Evolutionary conservation across 2,329 filamentous ascomycete species (phyloP).

Genomic region (Monosporascus sp.): DNA sequence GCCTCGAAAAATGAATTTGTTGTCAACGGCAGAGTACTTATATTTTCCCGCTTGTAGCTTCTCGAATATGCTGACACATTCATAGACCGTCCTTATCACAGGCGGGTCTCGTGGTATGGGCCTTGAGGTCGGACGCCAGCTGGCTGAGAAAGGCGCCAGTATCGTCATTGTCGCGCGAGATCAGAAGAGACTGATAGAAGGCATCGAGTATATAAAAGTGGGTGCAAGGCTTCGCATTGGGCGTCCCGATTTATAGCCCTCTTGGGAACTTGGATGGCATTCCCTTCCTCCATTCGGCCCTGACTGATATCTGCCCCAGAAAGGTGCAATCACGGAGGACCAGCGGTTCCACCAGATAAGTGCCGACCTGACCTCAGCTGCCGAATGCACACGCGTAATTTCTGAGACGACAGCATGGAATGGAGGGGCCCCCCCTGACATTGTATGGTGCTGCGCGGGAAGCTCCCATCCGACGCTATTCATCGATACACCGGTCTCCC

Average conservation of each 20-base stretch:
- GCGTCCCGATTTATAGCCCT: background rate
- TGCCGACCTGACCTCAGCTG: slow-evolving; percentile 55
- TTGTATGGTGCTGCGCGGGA: slow-evolving; percentile 63
- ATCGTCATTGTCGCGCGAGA: slow-evolving; percentile 64
- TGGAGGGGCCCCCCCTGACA: slow-evolving; percentile 49
- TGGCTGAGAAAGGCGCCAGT: slow-evolving; percentile 62
- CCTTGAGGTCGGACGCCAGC: slow-evolving; percentile 51
- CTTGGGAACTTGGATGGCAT: background rate
- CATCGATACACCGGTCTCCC: slow-evolving; percentile 25
- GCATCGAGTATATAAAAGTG: slow-evolving; percentile 51
- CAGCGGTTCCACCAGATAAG: slow-evolving; percentile 62
- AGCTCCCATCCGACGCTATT: slow-evolving; percentile 48
- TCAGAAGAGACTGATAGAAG: slow-evolving; percentile 50
- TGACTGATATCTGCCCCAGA: slow-evolving; percentile 23
- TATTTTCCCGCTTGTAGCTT: slow-evolving; percentile 1
- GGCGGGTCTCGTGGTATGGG: slow-evolving; percentile 70
- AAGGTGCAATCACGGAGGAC: slow-evolving; percentile 41
- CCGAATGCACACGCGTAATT: slow-evolving; percentile 53
- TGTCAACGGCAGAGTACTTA: slow-evolving; percentile 53
- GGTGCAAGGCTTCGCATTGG: slow-evolving; percentile 2
- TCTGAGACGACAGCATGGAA: slow-evolving; percentile 58
- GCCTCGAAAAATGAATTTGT: slow-evolving; percentile 48
- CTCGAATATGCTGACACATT: background rate
- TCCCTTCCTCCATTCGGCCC: background rate
- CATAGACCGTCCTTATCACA: slow-evolving; percentile 62